Base-by-base conservation (phyloP, 2,329 filamentous ascomycete species). In the Trichoderma atroviride region DNA sequence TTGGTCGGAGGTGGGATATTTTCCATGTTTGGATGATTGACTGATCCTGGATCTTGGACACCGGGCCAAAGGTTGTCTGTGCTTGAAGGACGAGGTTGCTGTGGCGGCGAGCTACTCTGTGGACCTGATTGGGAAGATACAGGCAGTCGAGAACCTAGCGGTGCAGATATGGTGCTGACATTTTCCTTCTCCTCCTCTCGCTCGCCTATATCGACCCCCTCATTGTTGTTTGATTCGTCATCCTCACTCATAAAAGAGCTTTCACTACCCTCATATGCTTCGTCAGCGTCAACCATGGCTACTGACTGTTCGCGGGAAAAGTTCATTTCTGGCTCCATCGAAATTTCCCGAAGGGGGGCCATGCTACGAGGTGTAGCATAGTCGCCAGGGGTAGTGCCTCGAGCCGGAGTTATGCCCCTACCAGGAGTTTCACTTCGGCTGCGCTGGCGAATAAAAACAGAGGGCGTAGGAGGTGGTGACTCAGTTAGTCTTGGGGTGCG, bases 311-410 rank as follows among this genome's bases (percentile, higher is more conserved):
- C 75, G 4, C 74, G 76, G 7, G 74, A 73, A 16, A 74, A 70
- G 57, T 79, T 80, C 40, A 75, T 74, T 55, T 74, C 73, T 16
- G 78, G 74, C 2, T 74, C 55, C 5, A 72, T 72, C 19, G 81
- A 79, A 22, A 79, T 71, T 66, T 86, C 84, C 14, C 82, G 77
- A 10, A 80, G 77, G 0, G 87, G 83, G 4, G 83, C 86, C 71
- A 89, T 90, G 74, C 91, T 93, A 75, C 90, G 85, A 0, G 92
- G 92, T 0, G 92, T 94, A 3, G 91, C 90, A 74, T 94, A 94
- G n/a, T 88, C 89, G 72, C 27, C 58, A 0, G 90, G 91, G 0
- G 86, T 88, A 11, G 82, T 83, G 14, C 78, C 78, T 4, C 72
- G 70, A 16, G 50, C 43, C 3, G 90, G 91, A 0, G 86, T 88